phyloP scores from a whole-genome alignment of 768 basidiomycete genomes.

The Favolaschia claudopus region DNA sequence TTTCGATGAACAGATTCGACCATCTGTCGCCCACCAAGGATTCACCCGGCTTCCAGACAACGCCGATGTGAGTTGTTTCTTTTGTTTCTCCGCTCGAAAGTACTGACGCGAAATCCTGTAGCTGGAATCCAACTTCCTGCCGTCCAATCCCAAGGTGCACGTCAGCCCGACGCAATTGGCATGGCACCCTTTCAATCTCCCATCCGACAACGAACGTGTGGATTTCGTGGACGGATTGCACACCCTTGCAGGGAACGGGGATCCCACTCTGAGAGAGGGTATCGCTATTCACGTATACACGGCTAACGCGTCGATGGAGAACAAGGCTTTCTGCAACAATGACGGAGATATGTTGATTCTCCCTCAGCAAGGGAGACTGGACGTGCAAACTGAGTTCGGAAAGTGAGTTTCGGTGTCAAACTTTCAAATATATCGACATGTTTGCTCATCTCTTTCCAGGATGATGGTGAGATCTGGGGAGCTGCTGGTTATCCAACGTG shows the following conservation, averaged over 20 bases:
- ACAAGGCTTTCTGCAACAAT: slow-evolving; percentile 65
- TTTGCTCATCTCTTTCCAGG: slow-evolving; percentile 35
- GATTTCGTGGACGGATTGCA: slow-evolving; percentile 69
- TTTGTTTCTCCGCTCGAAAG: not conserved
- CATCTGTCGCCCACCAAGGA: slow-evolving; percentile 72
- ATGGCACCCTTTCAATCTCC: slow-evolving; percentile 69
- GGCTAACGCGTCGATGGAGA: slow-evolving; percentile 66
- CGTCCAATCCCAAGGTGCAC: slow-evolving; percentile 65
- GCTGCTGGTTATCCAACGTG: slow-evolving; percentile 68
- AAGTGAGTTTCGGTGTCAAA: slow-evolving; percentile 59
- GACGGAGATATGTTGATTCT: slow-evolving; percentile 75
- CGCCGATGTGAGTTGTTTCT: slow-evolving; percentile 54
- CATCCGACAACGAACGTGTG: slow-evolving; percentile 45
- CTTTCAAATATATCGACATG: not conserved
- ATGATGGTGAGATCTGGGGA: slow-evolving; percentile 73
- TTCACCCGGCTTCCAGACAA: slow-evolving; percentile 64
- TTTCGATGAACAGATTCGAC: slow-evolving; percentile 51
- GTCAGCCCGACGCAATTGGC: slow-evolving; percentile 70
- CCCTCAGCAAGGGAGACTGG: slow-evolving; percentile 69
- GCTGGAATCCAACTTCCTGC: slow-evolving; percentile 71
- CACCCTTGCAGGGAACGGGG: slow-evolving; percentile 69
- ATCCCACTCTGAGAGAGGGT: slow-evolving; percentile 68
- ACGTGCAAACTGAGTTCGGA: slow-evolving; percentile 75
- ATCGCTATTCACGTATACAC: slow-evolving; percentile 70
- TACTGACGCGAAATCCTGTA: slow-evolving; percentile 27